Evolutionary conservation across 805 yeast genomes (phyloP).

Genomic region (Pichia nakasei): DNA sequence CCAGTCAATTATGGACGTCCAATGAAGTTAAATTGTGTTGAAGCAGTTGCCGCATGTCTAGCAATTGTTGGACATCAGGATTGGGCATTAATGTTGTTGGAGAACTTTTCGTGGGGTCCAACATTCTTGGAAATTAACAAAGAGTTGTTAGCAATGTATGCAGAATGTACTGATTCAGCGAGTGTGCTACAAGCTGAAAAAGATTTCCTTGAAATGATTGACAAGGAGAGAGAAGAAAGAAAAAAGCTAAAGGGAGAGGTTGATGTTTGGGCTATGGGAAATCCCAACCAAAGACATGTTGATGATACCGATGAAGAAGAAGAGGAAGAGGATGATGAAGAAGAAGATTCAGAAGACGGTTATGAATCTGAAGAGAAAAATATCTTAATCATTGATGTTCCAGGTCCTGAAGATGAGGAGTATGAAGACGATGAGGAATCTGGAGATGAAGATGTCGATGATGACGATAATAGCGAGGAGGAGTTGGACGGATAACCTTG

Average conservation of each 20-base stretch:
- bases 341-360: conserved; percentile 10
- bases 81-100: conserved; percentile 73
- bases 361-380: conserved; percentile 6
- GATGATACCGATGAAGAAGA: conserved; percentile 20
- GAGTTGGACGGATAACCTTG: not conserved
- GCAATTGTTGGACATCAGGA: conserved; percentile 87
- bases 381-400: conserved; percentile 10
- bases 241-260: conserved; percentile 42
- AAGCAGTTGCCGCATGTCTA: conserved; percentile 94
- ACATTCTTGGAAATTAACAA: conserved; percentile 75
- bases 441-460: conserved; percentile 7
- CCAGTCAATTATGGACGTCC: conserved; percentile 96
- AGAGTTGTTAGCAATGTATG: conserved; percentile 68
- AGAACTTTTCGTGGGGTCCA: conserved; percentile 90
- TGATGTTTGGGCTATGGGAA: conserved; percentile 75
- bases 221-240: conserved; percentile 55
- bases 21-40: conserved; percentile 93
- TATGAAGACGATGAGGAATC: conserved; percentile 4
- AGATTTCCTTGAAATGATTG: conserved; percentile 61
- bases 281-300: conserved; percentile 45
- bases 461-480: not conserved
- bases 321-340: conserved; percentile 14
- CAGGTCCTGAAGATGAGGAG: conserved; percentile 6
- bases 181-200: conserved; percentile 67
- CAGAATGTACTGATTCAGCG: conserved; percentile 70